These are phyloP conservation scores for Cutaneotrichosporon sp. DNA, from an alignment of 1,284 basidiomycete genomes.

Conservation along the genomic window DNA sequence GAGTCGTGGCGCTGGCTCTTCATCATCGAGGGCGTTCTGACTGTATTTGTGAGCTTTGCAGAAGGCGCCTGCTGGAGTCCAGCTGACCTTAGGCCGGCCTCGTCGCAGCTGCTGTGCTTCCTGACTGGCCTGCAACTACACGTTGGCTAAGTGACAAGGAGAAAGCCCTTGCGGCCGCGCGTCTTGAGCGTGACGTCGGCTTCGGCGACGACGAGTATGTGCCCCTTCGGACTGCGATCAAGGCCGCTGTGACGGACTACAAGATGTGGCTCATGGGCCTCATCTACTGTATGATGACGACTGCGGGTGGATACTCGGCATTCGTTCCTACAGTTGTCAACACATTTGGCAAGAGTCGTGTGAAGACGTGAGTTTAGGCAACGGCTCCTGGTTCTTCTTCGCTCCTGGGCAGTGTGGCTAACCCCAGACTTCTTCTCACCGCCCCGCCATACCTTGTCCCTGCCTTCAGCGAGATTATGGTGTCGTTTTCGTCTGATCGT, in stretches of 20 bases:
- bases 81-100: slow-evolving; percentile 1
- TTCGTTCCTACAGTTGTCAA: slow-evolving; percentile 31
- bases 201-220: slow-evolving; percentile 13
- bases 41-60: slow-evolving; percentile 10
- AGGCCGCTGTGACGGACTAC: slow-evolving; percentile 11
- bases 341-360: slow-evolving; percentile 31
- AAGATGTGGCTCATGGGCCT: slow-evolving; percentile 21
- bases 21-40: slow-evolving; percentile 19
- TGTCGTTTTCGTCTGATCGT: slow-evolving; percentile 29
- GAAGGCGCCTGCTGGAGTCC: no score
- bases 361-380: slow-evolving; percentile 18
- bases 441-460: slow-evolving; percentile 34
- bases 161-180: slow-evolving; percentile 13
- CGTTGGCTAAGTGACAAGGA: slow-evolving; percentile 19
- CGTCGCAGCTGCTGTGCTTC: slow-evolving; percentile 12
- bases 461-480: slow-evolving; percentile 29
- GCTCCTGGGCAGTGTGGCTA: not conserved
- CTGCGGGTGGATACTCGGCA: slow-evolving; percentile 28
- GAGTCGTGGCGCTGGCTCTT: slow-evolving; percentile 25
- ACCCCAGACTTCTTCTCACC: slow-evolving; percentile 36
- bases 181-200: slow-evolving; percentile 18
- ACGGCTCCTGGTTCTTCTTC: no score
- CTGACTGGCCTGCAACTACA: slow-evolving; percentile 20
- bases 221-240: slow-evolving; percentile 5
- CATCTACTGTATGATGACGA: slow-evolving; percentile 20